Percentiles rank a stretch among this genome's conserved stretches.
These are phyloP conservation scores for Aspergillus quadrilineatus DNA, from an alignment of 2,329 filamentous ascomycete genomes.

Conservation along the genomic window DNA sequence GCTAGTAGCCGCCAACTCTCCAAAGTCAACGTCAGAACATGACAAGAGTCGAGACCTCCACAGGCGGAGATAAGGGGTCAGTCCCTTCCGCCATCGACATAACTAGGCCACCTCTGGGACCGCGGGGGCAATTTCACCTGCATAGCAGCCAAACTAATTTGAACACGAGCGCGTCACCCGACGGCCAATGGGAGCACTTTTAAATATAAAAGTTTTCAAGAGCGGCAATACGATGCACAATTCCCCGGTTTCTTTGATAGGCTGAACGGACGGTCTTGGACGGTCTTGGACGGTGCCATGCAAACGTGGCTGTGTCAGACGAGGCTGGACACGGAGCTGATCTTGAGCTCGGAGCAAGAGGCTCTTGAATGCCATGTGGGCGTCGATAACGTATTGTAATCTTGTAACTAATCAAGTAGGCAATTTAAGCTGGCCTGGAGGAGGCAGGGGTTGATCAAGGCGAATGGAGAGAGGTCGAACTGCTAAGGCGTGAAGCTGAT, in stretches of 20 bases:
- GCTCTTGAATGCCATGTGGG: not conserved
- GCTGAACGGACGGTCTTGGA: too few species aligned
- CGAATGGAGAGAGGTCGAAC: too few species aligned
- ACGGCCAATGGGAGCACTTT: not conserved
- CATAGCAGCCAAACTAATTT: not conserved
- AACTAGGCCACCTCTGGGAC: not conserved
- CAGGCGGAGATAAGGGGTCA: not conserved
- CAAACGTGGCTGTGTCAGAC: slow-evolving; percentile 6
- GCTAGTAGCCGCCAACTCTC: not conserved
- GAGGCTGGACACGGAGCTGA: slow-evolving; percentile 4
- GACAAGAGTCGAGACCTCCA: not conserved
- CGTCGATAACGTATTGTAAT: too few species aligned
- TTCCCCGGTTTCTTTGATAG: slow-evolving; percentile 3
- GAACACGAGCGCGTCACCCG: not conserved
- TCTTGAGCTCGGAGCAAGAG: not conserved
- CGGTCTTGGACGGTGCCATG: not conserved
- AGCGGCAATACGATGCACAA: not conserved
- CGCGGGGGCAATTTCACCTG: slow-evolving; percentile 3
- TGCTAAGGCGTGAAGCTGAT: too few species aligned
- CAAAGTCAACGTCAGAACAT: not conserved
- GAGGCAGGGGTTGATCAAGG: too few species aligned
- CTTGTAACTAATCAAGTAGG: too few species aligned
- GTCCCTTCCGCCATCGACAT: not conserved
- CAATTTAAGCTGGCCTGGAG: too few species aligned
- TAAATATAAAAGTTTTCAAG: not conserved